Evolutionary conservation across 2,329 filamentous ascomycete species (phyloP).

Genomic region (Botrytis aclada): DNA sequence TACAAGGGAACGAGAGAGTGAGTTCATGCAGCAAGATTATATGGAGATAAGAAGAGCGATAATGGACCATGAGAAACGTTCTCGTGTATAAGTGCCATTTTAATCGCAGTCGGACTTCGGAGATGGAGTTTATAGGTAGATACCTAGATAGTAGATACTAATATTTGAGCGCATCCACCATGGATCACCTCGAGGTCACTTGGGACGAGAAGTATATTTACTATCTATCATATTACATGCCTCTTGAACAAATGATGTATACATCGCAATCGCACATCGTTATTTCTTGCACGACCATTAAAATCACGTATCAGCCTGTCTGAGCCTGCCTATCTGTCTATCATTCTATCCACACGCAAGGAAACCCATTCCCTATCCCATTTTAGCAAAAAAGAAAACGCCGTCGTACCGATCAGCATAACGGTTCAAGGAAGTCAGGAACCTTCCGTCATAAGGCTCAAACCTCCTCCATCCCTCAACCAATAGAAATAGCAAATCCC

Average conservation of each 20-base stretch:
- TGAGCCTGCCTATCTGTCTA: background rate
- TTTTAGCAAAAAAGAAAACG: background rate
- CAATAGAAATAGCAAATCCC: background rate
- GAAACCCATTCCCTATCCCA: background rate
- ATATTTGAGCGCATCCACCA: background rate
- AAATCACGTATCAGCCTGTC: background rate
- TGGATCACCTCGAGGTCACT: background rate
- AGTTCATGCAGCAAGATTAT: background rate
- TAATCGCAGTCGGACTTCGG: background rate
- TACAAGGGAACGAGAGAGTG: background rate
- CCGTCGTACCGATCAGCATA: conserved; percentile 16
- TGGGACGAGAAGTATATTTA: background rate
- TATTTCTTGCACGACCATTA: background rate
- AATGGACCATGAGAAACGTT: conserved; percentile 2
- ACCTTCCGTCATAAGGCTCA: conserved; percentile 19
- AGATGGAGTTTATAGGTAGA: background rate
- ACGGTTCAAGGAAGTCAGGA: conserved; percentile 13
- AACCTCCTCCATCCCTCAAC: background rate
- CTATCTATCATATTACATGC: background rate
- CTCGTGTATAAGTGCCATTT: background rate
- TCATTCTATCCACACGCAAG: background rate
- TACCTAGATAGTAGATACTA: background rate
- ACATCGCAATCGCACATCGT: background rate
- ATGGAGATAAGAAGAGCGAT: conserved; percentile 8
- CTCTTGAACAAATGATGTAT: background rate